phyloP scores from a whole-genome alignment of 1,284 basidiomycete species.

The Cryptococcus hybrid region DNA sequence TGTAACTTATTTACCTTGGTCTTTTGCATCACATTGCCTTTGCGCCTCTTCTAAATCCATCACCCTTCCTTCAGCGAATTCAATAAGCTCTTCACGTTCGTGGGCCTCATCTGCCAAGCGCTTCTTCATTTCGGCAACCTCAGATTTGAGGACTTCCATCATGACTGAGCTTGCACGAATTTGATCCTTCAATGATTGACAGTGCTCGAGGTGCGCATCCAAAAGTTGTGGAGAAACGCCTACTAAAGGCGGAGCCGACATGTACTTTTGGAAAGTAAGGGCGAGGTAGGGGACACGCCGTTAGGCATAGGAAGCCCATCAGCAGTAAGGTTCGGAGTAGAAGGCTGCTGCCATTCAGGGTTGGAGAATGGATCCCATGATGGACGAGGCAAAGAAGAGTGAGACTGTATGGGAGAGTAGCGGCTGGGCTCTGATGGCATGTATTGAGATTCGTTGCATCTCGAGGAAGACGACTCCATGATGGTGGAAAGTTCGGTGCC shows the following conservation, averaged over 20 bases:
- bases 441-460: not conserved
- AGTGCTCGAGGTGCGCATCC: constrained; percentile 20
- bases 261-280: too few relatives aligned
- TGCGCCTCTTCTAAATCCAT: constrained; percentile 9
- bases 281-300: too few relatives aligned
- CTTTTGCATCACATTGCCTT: constrained; percentile 8
- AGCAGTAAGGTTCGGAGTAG: constrained; percentile 1
- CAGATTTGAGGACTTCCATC: constrained; percentile 16
- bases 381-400: not conserved
- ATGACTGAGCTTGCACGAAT: constrained; percentile 15
- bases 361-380: not conserved
- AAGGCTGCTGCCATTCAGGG: not conserved
- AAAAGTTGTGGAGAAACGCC: constrained; percentile 12
- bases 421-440: not conserved
- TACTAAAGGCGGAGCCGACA: constrained; percentile 22
- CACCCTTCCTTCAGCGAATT: constrained; percentile 3
- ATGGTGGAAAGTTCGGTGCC: constrained; percentile 21
- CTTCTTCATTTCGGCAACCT: constrained; percentile 9
- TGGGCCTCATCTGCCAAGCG: constrained; percentile 6
- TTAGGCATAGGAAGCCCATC: constrained; percentile 1
- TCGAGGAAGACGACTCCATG: constrained; percentile 11
- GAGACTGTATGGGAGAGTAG: not conserved
- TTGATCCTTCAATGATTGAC: constrained; percentile 14
- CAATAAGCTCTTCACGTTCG: constrained; percentile 8
- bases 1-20: constrained; percentile 3